Base-by-base conservation (phyloP, 106 monocot genomes). In the Platanthera zijinensis region DNA sequence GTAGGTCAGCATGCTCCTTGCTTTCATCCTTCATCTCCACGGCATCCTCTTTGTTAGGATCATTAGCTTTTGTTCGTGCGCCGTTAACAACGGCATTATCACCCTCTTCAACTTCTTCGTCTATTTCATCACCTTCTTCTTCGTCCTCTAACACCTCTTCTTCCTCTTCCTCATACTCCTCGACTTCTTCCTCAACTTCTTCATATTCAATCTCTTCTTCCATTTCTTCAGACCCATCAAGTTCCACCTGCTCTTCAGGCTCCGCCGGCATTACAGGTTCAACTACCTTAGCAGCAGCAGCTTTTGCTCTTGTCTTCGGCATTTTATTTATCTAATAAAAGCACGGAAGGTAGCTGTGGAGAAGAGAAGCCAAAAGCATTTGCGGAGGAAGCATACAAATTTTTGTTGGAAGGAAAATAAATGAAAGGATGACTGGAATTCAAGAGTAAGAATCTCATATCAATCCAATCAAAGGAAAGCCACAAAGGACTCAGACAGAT, bases 341-440 rank as follows among this genome's bases (percentile, higher is more conserved):
- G 54, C 86, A 80, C 74, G 78, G 47, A 84, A 78, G 80, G 64
- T 73, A 83, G 85, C 87, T 83, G 82, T 86, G 87, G 83, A 81
- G 76, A 73, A 76, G 89, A 74, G 79, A 77, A 90, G 84, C 85
- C 84, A 90, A 79, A 70, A 80, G 85, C 85, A 83, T 78, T 89
- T 86, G 78, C 78, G 79, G 83, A 82, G 85, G 84, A 79, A 80
- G 78, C 72, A 82, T 78, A 80, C 66, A 87, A 46, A 78, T 52
- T 81, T 69, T 85, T 76, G 82, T 71, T 81, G 82, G 73, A 66
- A 32, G 66, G 66, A 66, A 66, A 66, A 66, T 66, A 83, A 89
- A 87, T 77, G 80, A 89, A 88, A 83, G 85, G 78, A 83, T 83
- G 87, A 84, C 51, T 84, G 82, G 84, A 90, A 81, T 84, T 81